These are phyloP conservation scores for Nannochloris sp. DNA, from an alignment of 139 green algal genomes.

Conservation along the genomic window DNA sequence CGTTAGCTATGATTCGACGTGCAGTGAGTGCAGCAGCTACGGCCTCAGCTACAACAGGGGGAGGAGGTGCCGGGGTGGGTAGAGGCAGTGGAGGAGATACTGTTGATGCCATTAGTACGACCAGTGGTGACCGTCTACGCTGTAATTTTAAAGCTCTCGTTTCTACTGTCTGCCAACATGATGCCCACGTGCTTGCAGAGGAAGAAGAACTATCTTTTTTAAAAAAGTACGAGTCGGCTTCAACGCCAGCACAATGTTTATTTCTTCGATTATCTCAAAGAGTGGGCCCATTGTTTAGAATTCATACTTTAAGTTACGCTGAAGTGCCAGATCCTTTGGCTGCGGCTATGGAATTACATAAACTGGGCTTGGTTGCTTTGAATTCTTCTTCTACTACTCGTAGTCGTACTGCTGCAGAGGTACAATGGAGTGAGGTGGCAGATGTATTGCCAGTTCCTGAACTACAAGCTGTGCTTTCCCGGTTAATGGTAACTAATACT, in stretches of 20 bases:
- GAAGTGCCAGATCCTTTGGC: conserved; percentile 40
- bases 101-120: too few species aligned
- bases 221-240: conserved; percentile 28
- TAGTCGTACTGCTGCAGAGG: background rate
- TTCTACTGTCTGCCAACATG: conserved; percentile 25
- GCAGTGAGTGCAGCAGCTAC: background rate
- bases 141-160: conserved; percentile 35
- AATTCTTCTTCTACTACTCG: background rate
- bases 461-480: conserved; percentile 14
- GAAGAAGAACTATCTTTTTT: conserved; percentile 24
- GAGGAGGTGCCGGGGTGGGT: background rate
- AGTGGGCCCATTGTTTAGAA: conserved; percentile 40
- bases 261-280: conserved; percentile 55
- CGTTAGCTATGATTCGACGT: background rate
- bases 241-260: conserved; percentile 23
- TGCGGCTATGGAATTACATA: background rate
- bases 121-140: conserved; percentile 24
- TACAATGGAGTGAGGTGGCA: conserved; percentile 4
- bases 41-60: background rate
- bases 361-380: conserved; percentile 7
- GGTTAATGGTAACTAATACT: background rate
- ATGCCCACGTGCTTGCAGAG: conserved; percentile 32
- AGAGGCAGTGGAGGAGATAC: too few species aligned
- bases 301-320: conserved; percentile 36
- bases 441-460: conserved; percentile 26